A percentile compares a stretch with the other conserved stretches of the same genome.
Conservation (phyloP, 2,329 filamentous ascomycete species). For the Chrysoporthe puriensis region DNA sequence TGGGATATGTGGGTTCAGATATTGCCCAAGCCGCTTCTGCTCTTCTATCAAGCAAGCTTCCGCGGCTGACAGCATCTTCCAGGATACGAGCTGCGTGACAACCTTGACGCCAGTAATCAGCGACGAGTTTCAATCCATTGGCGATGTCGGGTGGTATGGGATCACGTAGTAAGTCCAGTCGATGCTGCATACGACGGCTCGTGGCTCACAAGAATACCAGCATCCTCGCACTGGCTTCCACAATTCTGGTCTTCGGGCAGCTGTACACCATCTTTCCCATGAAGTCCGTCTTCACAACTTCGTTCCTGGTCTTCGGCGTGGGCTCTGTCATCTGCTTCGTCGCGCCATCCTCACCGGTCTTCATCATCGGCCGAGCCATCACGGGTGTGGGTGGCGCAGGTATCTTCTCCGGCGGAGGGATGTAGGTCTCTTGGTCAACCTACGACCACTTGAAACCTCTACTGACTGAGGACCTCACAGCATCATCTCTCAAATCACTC, state of each 20-base stretch:
- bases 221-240: slow-evolving; percentile 6
- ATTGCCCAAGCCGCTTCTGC: too few species aligned
- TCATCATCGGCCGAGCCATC: not conserved
- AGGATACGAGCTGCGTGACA: slow-evolving; percentile 16
- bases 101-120: slow-evolving; percentile 12
- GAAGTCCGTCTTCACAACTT: not conserved
- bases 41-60: not conserved
- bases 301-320: slow-evolving; percentile 16
- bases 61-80: not conserved
- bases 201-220: not conserved
- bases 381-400: slow-evolving; percentile 10
- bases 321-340: slow-evolving; percentile 31
- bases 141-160: slow-evolving; percentile 14
- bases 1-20: slow-evolving; percentile 6
- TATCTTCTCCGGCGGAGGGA: slow-evolving; percentile 34
- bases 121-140: slow-evolving; percentile 7
- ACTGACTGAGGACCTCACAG: not conserved
- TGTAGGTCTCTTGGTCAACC: not conserved
- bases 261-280: not conserved
- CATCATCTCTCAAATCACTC: not conserved
- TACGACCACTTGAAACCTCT: not conserved
- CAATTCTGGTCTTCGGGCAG: slow-evolving; percentile 9
- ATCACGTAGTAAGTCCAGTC: slow-evolving; percentile 3
- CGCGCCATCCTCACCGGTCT: slow-evolving; percentile 11
- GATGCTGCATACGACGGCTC: too few species aligned